A percentile compares a stretch with the other conserved stretches of the same genome.
phyloP scores from a whole-genome alignment of 2,329 filamentous ascomycete genomes.

The Colletotrichum tamarilloi region DNA sequence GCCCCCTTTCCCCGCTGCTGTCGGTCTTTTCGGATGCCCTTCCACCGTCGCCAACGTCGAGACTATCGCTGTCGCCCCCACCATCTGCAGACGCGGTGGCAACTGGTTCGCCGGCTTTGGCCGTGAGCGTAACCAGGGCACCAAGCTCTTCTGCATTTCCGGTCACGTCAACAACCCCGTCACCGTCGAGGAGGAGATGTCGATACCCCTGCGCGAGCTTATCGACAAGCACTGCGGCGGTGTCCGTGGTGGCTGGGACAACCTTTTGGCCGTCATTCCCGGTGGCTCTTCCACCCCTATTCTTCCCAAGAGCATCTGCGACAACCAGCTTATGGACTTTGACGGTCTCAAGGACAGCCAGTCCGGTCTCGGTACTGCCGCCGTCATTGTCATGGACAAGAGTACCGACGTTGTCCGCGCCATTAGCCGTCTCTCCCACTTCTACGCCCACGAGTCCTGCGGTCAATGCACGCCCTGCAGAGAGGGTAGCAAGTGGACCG shows the following conservation, averaged over 20 bases:
- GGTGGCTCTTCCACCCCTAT: conserved; percentile 97
- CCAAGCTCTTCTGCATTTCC: conserved; percentile 98
- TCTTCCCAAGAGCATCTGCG: conserved; percentile 88
- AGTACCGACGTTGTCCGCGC: conserved; percentile 94
- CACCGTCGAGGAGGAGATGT: conserved; percentile 99
- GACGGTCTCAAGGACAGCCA: conserved; percentile 98
- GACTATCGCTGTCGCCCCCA: conserved; percentile 94
- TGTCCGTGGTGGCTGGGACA: conserved; percentile 97
- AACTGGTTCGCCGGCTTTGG: conserved; percentile 95
- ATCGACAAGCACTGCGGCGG: conserved; percentile 99
- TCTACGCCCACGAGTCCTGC: conserved; percentile 98
- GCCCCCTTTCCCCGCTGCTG: conserved; percentile 97
- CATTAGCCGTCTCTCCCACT: conserved; percentile 91
- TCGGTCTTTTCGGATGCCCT: conserved; percentile 97
- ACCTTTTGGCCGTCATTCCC: conserved; percentile 93
- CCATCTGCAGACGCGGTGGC: conserved; percentile 91
- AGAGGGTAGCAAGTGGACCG: conserved; percentile 98
- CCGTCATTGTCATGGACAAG: conserved; percentile 99
- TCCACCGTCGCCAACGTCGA: conserved; percentile 99
- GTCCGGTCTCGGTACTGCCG: conserved; percentile 95
- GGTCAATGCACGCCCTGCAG: conserved; percentile 99
- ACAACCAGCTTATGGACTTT: conserved; percentile 98
- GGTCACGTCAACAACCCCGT: conserved; percentile 98
- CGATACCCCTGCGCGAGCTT: conserved; percentile 92
- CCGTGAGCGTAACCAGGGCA: conserved; percentile 95